Evolutionary conservation across 176 grass and related monocot genomes (phyloP).

Genomic region (Saccharum spontaneum): DNA sequence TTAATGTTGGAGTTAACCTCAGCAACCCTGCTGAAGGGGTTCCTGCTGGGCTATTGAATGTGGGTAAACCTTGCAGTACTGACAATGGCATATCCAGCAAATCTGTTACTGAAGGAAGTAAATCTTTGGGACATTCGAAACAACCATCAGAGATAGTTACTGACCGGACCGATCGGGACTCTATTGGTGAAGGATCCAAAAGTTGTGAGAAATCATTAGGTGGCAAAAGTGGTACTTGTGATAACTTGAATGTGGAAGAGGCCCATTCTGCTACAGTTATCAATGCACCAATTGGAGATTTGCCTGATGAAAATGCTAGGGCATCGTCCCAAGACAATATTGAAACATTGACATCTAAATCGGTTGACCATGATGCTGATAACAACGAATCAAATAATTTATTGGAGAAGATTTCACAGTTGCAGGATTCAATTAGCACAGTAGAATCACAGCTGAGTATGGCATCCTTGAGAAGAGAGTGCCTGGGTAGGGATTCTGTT

Average conservation of each 20-base stretch:
- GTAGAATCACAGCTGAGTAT: conserved; percentile 69
- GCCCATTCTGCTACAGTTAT: conserved; percentile 23
- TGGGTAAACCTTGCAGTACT: conserved; percentile 24
- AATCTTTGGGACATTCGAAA: conserved; percentile 43
- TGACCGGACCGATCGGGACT: conserved; percentile 23
- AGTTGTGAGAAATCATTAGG: conserved; percentile 32
- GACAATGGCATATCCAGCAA: conserved; percentile 30
- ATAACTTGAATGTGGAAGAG: conserved; percentile 27
- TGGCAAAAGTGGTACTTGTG: conserved; percentile 34
- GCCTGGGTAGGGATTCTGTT: conserved; percentile 81
- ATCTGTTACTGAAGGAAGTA: conserved; percentile 37
- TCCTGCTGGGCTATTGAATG: conserved; percentile 30
- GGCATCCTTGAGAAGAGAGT: conserved; percentile 87
- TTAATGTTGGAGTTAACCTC: conserved; percentile 48
- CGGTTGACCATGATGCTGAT: conserved; percentile 35
- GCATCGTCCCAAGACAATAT: conserved; percentile 37
- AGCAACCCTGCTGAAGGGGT: conserved; percentile 42
- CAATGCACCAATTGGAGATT: conserved; percentile 38
- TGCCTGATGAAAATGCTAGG: conserved; percentile 49
- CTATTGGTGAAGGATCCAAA: conserved; percentile 34
- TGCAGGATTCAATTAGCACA: conserved; percentile 72
- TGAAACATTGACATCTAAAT: conserved; percentile 37
- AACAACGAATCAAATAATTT: conserved; percentile 65
- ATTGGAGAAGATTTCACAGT: conserved; percentile 62
- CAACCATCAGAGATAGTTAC: conserved; percentile 26